Evolutionary conservation across 176 grass and related monocot genomes (phyloP), one percentile per base, ranked within the genome.

Genomic region (Rhynchospora tenuis): DNA sequence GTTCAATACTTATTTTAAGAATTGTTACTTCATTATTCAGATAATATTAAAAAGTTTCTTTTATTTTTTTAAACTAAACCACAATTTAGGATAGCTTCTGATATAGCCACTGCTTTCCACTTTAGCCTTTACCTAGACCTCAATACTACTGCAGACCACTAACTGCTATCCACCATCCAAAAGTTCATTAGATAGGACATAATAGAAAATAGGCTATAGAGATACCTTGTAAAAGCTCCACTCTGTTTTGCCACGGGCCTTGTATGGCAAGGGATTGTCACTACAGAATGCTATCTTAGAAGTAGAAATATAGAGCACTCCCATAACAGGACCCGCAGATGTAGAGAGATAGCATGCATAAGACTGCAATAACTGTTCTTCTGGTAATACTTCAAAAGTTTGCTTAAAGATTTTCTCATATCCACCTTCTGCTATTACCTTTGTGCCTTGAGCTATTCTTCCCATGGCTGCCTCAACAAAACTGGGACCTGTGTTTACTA

Each of bases 341-440:
- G 93, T 96, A 57, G 93, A 96, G n/a, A 96, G 83, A 85, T 96
- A 96, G 83, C 93, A 96, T 0, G 93, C 93, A 63, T 87, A 93
- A 48, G 87, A 91, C 82, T 93, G 79, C 82, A 88, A 92, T 81
- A 96, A 88, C 74, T 89, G 86, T 80, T 96, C 93, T 16, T 96
- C 93, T 24, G 90, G 89, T 62, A 89, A 72, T 83, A 82, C 83
- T 83, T 96, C 93, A 0, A 96, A 96, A 54, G 93, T 96, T 58
- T 96, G 93, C 80, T 22, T 92, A 83, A 96, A 96, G 88, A 96
- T 96, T 88, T 87, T 96, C 14, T 96, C 93, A 86, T 96, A 96
- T 54, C 93, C 93, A 79, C 93, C 93, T 93, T 96, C 93, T 60
- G 93, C 93, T 89, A 96, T 77, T 28, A 96, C 93, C 85, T 96